phyloP scores from a whole-genome alignment of 352 stramenopile genomes.

The Globisporangium nunn region DNA sequence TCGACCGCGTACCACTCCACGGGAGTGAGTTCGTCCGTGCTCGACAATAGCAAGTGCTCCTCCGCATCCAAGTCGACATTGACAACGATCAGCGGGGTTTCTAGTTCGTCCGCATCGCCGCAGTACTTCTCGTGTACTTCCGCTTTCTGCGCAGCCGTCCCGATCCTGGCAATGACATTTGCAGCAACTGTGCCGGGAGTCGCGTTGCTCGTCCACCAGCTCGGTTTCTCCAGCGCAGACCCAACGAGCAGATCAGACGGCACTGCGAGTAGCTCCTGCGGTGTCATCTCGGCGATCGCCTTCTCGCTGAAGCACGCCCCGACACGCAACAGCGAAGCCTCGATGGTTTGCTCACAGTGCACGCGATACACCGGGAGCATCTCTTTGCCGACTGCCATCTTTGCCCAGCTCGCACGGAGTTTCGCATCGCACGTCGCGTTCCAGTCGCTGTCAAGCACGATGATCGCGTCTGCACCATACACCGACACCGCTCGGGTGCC shows the following conservation, averaged over 20 bases:
- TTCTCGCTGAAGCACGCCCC: conserved; percentile 74
- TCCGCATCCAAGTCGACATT: conserved; percentile 68
- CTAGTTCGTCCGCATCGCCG: conserved; percentile 29
- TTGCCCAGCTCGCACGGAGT: conserved; percentile 70
- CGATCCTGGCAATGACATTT: conserved; percentile 21
- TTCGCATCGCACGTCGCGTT: conserved; percentile 76
- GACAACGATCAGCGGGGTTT: conserved; percentile 42
- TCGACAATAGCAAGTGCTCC: conserved; percentile 75
- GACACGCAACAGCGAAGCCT: conserved; percentile 64
- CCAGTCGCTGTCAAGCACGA: conserved; percentile 83
- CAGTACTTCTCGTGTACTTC: conserved; percentile 48
- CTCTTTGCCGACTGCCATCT: conserved; percentile 39
- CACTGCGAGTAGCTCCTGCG: conserved; percentile 60
- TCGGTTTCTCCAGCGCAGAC: conserved; percentile 51
- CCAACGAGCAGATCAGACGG: conserved; percentile 31
- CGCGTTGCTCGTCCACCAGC: conserved; percentile 50
- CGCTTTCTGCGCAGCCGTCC: conserved; percentile 23
- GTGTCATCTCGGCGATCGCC: conserved; percentile 69
- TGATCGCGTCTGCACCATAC: conserved; percentile 67
- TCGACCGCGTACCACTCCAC: conserved; percentile 85
- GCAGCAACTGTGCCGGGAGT: conserved; percentile 22
- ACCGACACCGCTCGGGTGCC: conserved; percentile 46
- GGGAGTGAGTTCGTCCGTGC: conserved; percentile 74
- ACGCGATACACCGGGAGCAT: conserved; percentile 64
- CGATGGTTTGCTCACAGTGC: conserved; percentile 76